phyloP scores from a whole-genome alignment of 2,329 filamentous ascomycete species.

The Bertia moriformis region DNA sequence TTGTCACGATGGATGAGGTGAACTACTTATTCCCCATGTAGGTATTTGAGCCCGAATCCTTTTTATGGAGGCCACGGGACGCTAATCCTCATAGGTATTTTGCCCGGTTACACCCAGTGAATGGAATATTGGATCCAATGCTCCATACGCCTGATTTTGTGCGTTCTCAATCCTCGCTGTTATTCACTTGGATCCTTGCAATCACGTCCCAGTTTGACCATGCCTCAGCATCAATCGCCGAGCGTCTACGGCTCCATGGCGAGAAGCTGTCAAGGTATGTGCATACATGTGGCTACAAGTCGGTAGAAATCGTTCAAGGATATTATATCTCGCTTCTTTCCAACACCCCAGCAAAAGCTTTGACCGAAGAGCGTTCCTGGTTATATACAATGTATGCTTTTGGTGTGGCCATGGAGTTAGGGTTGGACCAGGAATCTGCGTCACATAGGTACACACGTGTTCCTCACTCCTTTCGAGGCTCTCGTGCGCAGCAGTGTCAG shows the following conservation, averaged over 20 bases:
- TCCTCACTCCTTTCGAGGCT: not conserved
- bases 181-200: constrained; percentile 15
- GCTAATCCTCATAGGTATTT: constrained; percentile 11
- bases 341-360: constrained; percentile 10
- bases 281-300: constrained; percentile 12
- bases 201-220: constrained; percentile 13
- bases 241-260: constrained; percentile 11
- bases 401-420: constrained; percentile 11
- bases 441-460: too few species aligned
- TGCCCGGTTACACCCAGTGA: constrained; percentile 11
- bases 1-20: constrained; percentile 13
- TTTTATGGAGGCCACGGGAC: not conserved
- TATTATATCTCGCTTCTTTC: constrained; percentile 15
- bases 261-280: constrained; percentile 13
- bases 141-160: constrained; percentile 13
- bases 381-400: constrained; percentile 14
- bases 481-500: not conserved
- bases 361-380: constrained; percentile 13
- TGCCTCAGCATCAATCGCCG: constrained; percentile 8
- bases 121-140: constrained; percentile 13
- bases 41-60: constrained; percentile 2
- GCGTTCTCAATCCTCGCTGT: constrained; percentile 10
- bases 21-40: constrained; percentile 12
- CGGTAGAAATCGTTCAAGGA: constrained; percentile 14
- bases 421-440: constrained; percentile 9